These are phyloP conservation scores for Micractinium conductrix DNA, from an alignment of 139 green algal species.

Conservation along the genomic window DNA sequence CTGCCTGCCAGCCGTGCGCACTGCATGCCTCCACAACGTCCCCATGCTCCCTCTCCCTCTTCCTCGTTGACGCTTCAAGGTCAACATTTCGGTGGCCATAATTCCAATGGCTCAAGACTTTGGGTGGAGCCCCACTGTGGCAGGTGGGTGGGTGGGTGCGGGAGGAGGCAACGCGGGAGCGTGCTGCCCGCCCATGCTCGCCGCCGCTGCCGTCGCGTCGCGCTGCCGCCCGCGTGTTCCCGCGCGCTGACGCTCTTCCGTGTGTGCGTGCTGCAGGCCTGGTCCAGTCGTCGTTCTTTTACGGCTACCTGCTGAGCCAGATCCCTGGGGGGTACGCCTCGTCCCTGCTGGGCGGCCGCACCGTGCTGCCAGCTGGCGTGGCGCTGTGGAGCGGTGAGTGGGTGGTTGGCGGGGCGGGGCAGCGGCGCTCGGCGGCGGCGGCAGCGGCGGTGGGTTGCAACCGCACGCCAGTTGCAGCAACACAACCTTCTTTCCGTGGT, in stretches of 20 bases:
- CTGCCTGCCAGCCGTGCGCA: too few relatives aligned
- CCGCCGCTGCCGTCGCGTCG: background rate
- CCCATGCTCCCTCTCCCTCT: too few relatives aligned
- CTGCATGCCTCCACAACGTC: too few relatives aligned
- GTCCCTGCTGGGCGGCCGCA: constrained; percentile 69
- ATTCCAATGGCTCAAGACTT: constrained; percentile 97
- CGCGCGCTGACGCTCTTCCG: too few relatives aligned
- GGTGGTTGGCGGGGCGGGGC: too few relatives aligned
- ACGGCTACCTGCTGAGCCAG: constrained; percentile 82
- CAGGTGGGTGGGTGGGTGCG: constrained; percentile 28
- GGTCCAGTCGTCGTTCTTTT: constrained; percentile 96
- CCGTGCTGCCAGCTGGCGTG: constrained; percentile 84
- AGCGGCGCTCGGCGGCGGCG: too few relatives aligned
- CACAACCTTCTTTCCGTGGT: background rate
- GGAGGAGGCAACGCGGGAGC: too few relatives aligned
- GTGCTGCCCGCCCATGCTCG: background rate
- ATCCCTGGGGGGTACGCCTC: constrained; percentile 90
- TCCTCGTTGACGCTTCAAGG: constrained; percentile 52
- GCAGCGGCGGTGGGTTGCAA: too few relatives aligned
- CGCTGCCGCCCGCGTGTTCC: too few relatives aligned
- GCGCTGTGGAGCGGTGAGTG: constrained; percentile 71
- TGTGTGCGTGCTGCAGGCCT: constrained; percentile 62
- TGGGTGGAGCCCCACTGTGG: constrained; percentile 83
- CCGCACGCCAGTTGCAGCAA: background rate
- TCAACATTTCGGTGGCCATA: constrained; percentile 97